Conservation (phyloP, 208 protist genomes). For the Wallacemonas sp. region DNA sequence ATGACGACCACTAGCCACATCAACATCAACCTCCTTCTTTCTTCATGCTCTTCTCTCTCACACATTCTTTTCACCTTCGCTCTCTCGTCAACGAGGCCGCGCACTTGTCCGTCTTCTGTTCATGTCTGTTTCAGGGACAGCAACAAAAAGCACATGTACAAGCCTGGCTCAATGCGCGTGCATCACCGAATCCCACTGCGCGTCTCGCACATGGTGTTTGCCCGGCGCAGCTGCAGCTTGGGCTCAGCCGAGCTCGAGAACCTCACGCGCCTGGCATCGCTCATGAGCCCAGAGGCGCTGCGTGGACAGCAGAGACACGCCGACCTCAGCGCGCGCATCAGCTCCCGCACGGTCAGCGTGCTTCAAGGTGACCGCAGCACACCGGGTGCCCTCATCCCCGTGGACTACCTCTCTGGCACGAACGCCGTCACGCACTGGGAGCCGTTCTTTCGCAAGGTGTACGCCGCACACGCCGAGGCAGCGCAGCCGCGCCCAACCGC, state of each 20-base stretch:
- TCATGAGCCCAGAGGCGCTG: not conserved
- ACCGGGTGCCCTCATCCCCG: conserved; percentile 1
- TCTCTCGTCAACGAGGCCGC: too few species aligned
- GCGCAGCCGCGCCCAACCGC: not conserved
- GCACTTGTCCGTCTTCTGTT: too few species aligned
- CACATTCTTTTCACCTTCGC: not conserved
- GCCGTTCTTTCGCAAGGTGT: not conserved
- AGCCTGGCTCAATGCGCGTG: too few species aligned
- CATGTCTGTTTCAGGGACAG: too few species aligned
- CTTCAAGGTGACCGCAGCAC: conserved; percentile 10
- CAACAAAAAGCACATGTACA: too few species aligned
- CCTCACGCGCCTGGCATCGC: not conserved
- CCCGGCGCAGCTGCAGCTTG: not conserved
- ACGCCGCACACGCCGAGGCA: not conserved
- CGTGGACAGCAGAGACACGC: not conserved
- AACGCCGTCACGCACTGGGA: conserved; percentile 10
- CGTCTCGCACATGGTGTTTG: too few species aligned
- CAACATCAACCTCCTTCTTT: too few species aligned
- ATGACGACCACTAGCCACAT: too few species aligned
- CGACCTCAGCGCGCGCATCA: not conserved
- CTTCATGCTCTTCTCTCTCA: too few species aligned
- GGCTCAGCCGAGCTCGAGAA: not conserved
- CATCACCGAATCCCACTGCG: too few species aligned
- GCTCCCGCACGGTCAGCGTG: not conserved
- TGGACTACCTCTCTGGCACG: conserved; percentile 8